Conservation (phyloP, 129 eudicot species). For the Saussurea involucrata region DNA sequence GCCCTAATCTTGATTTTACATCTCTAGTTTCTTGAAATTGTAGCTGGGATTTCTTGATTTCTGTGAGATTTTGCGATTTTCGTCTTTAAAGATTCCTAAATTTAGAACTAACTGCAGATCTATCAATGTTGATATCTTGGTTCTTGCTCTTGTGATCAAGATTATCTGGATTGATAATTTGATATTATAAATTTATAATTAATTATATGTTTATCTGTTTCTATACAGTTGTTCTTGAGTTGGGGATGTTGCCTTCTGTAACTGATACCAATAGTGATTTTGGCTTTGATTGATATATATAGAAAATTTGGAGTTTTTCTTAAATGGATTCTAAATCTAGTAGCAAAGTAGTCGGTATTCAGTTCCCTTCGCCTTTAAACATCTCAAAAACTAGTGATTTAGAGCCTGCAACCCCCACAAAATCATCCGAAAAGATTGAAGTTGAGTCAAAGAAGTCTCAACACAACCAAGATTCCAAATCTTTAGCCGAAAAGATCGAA, state of each 20-base stretch:
- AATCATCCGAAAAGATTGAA: slow-evolving; percentile 23
- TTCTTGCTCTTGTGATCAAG: neutral
- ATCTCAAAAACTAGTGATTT: slow-evolving; percentile 27
- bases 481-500: slow-evolving; percentile 38
- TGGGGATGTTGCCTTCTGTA: slow-evolving; percentile 25
- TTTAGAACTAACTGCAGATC: neutral
- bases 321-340: slow-evolving; percentile 61
- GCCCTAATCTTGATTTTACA: neutral
- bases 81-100: too few relatives aligned
- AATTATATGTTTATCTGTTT: neutral
- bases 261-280: slow-evolving; percentile 17
- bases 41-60: neutral
- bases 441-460: slow-evolving; percentile 21
- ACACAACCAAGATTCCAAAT: slow-evolving; percentile 29
- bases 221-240: slow-evolving; percentile 14
- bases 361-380: slow-evolving; percentile 21
- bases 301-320: slow-evolving; percentile 4
- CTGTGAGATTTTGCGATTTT: neutral
- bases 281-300: slow-evolving; percentile 9
- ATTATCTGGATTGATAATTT: neutral
- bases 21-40: neutral
- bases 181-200: neutral
- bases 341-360: slow-evolving; percentile 33
- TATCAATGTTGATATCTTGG: neutral
- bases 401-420: slow-evolving; percentile 30